These are phyloP conservation scores for Lepidium africanum DNA, from an alignment of 345 rosid genomes.

Conservation along the genomic window DNA sequence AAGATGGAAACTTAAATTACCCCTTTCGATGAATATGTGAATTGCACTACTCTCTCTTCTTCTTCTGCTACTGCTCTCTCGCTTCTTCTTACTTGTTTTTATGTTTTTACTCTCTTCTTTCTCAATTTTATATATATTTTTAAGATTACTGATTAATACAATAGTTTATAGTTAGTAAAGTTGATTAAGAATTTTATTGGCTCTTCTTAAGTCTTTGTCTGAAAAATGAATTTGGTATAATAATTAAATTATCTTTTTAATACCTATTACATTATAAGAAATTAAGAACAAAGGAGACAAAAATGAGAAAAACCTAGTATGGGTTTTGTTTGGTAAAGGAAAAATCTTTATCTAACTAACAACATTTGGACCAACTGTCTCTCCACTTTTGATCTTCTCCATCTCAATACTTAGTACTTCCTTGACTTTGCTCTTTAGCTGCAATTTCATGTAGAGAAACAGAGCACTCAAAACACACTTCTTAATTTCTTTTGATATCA, in stretches of 20 bases:
- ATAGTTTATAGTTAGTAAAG: too few species aligned
- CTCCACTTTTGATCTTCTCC: slow-evolving; percentile 42
- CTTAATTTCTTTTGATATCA: neutral
- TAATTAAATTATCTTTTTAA: too few species aligned
- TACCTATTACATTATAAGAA: too few species aligned
- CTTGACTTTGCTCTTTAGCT: slow-evolving; percentile 57
- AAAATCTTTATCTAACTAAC: neutral
- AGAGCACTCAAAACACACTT: neutral
- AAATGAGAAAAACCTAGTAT: neutral
- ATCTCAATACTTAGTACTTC: slow-evolving; percentile 44
- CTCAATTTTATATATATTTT: neutral
- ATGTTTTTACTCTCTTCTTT: neutral
- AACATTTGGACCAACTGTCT: slow-evolving; percentile 2
- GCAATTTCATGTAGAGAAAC: slow-evolving; percentile 23
- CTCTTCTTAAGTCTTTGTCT: neutral
- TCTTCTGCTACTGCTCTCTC: neutral
- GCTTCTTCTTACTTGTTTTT: neutral
- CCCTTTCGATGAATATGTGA: slow-evolving; percentile 2
- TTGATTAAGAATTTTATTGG: slow-evolving; percentile 12
- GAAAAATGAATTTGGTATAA: neutral
- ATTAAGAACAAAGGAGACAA: neutral
- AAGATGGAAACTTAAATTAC: slow-evolving; percentile 3
- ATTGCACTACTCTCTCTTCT: slow-evolving; percentile 7
- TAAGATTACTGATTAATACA: too few species aligned
- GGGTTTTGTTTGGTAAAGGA: neutral